A percentile compares a stretch with the other conserved stretches of the same genome.
phyloP scores from a whole-genome alignment of 345 rosid species.

The Pelargonium nanum region DNA sequence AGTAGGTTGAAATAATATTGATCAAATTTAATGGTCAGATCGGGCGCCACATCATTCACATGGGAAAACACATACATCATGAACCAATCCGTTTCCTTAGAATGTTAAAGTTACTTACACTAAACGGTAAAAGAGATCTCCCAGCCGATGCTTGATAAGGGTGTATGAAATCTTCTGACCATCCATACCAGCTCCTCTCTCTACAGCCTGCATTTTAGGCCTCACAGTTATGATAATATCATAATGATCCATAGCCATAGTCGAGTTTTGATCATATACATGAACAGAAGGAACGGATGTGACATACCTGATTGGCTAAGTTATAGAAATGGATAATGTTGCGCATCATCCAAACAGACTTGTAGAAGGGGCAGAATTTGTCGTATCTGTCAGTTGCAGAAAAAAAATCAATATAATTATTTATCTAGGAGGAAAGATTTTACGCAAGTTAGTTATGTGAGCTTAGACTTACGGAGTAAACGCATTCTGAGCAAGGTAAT shows the following conservation, averaged over 20 bases:
- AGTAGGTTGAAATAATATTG: too few species aligned
- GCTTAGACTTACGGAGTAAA: constrained; percentile 73
- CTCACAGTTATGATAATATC: background rate
- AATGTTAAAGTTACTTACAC: constrained; percentile 69
- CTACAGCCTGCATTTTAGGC: constrained; percentile 59
- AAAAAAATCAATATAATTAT: constrained; percentile 3
- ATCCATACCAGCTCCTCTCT: constrained; percentile 97
- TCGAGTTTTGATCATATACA: background rate
- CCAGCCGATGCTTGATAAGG: constrained; percentile 89
- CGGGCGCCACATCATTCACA: too few species aligned
- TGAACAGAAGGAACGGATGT: background rate
- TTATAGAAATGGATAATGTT: constrained; percentile 90
- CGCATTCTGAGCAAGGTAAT: constrained; percentile 98
- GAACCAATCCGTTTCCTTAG: too few species aligned
- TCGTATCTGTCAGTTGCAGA: constrained; percentile 53
- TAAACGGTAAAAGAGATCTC: constrained; percentile 89
- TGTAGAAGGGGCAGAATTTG: constrained; percentile 98
- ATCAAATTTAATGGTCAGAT: too few species aligned
- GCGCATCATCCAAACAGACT: constrained; percentile 99
- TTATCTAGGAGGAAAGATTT: background rate
- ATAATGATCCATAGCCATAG: background rate
- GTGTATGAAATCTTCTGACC: constrained; percentile 92
- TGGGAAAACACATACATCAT: too few species aligned
- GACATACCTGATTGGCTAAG: constrained; percentile 88
- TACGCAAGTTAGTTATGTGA: background rate